Conservation (phyloP, 495 filamentous ascomycete genomes). For the Trichocladium uniseriatum region DNA sequence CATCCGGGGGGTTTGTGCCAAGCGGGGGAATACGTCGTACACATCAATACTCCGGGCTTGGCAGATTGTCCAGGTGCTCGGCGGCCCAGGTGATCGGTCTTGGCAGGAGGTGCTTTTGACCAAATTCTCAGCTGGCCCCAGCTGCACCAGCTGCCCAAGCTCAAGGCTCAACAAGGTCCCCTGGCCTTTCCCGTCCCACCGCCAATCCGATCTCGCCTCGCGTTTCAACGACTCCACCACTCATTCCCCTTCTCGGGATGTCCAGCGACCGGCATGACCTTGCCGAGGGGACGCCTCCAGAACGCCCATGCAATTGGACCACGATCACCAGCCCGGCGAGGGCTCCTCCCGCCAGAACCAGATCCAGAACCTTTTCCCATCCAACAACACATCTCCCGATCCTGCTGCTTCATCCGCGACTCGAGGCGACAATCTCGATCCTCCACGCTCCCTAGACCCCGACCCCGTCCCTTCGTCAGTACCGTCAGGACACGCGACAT, state of each 20-base stretch:
- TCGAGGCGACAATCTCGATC: neutral
- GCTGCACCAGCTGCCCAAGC: neutral
- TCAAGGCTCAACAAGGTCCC: neutral
- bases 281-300: slow-evolving; percentile 4
- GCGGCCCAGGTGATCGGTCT: neutral
- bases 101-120: neutral
- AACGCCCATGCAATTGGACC: slow-evolving; percentile 5
- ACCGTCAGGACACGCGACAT: neutral
- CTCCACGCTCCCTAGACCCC: neutral
- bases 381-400: neutral
- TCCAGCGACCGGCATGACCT: neutral
- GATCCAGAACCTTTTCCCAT: slow-evolving; percentile 4
- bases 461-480: neutral
- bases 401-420: neutral
- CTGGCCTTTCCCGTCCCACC: neutral
- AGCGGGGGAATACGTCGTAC: too few species aligned
- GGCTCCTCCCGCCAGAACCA: slow-evolving; percentile 1
- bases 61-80: too few species aligned
- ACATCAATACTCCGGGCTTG: too few species aligned
- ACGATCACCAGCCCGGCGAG: neutral
- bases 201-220: slow-evolving; percentile 13
- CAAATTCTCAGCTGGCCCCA: neutral
- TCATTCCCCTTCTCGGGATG: slow-evolving; percentile 9
- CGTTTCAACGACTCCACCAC: slow-evolving; percentile 6
- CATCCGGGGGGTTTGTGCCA: too few species aligned